Evolutionary conservation across 164 flowering plant genomes (phyloP), one percentile per base, ranked within the genome.

Genomic region (Sextonia rubra): DNA sequence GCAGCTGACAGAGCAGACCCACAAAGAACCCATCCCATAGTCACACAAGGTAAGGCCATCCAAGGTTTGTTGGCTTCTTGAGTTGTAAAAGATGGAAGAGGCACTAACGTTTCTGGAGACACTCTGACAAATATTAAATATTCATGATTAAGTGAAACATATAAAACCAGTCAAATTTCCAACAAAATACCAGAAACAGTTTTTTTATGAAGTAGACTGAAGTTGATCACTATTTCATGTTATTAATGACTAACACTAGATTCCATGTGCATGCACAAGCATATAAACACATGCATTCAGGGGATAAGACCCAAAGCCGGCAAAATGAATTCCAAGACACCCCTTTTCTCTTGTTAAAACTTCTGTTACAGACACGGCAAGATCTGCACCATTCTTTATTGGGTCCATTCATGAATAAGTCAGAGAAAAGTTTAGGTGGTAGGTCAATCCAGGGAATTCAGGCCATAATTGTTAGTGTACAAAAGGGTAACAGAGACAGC

Each of bases 1-100:
- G 81, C 82, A 27, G 79, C 48, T 76, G 96, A 87, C 25, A 94
- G 82, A 66, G 91, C 88, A 81, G 97, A 92, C 70, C 91, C 97
- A 81, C 98, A 93, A 4, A 92, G 76, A 78, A 87, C 81, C 92
- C 80, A 85, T 64, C 84, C 70, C 65, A 83, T 77, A 56, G 78
- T 74, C 37, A 75, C 83, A 77, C 55, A 69, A 60, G 77, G 62
- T 72, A 74, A 73, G 23, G 74, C 73, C 66, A 65, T 76, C 84
- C 86, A 82, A 68, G 63, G 15, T 71, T 78, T 52, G 58, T 52
- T 12, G n/a, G 58, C 17, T 52, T 52, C 58, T 17, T 52, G 58
- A 52, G 58, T 52, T 20, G n/a, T 52, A 52, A 37, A 32, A 60
- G 63, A 20, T 52, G 58, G 58, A 52, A 12, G 1, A 52, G 0